Evolutionary conservation across 495 filamentous ascomycete genomes (phyloP).

Genomic region (Amniculicola lignicola): DNA sequence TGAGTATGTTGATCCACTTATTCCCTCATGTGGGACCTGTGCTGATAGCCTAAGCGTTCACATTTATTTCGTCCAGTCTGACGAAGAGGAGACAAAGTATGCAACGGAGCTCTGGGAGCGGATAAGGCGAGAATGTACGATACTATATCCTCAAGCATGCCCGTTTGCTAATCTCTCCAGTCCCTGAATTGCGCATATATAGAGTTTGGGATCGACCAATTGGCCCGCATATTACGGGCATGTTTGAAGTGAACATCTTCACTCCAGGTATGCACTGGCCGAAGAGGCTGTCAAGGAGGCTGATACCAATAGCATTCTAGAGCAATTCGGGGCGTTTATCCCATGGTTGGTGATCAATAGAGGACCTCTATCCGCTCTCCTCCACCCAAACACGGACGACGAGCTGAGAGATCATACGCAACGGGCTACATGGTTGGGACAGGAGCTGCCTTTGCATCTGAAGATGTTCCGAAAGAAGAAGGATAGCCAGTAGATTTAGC

Average conservation of each 20-base stretch:
- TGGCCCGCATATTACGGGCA: slow-evolving; percentile 78
- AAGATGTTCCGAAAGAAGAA: slow-evolving; percentile 51
- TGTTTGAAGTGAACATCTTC: slow-evolving; percentile 91
- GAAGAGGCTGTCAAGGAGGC: no score
- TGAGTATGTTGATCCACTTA: slow-evolving; percentile 46
- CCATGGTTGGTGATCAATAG: slow-evolving; percentile 81
- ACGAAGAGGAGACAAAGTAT: slow-evolving; percentile 59
- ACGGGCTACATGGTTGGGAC: slow-evolving; percentile 81
- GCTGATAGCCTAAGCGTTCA: slow-evolving; percentile 50
- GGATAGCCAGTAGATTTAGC: slow-evolving; percentile 1
- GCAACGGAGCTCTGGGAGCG: slow-evolving; percentile 72
- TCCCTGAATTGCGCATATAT: slow-evolving; percentile 85
- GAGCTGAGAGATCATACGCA: slow-evolving; percentile 70
- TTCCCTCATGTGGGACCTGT: no score
- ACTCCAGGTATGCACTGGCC: slow-evolving; percentile 53
- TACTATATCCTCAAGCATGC: neutral
- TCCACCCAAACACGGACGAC: slow-evolving; percentile 77
- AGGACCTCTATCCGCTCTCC: slow-evolving; percentile 71
- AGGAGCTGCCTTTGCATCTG: slow-evolving; percentile 66
- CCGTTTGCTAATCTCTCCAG: slow-evolving; percentile 40
- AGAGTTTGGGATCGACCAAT: slow-evolving; percentile 70
- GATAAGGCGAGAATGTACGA: slow-evolving; percentile 73
- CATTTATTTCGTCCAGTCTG: slow-evolving; percentile 65
- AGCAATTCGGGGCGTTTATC: slow-evolving; percentile 82
- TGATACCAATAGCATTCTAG: slow-evolving; percentile 4